A percentile compares a stretch with the other conserved stretches of the same genome.
These are phyloP conservation scores for Hypomyces perniciosus DNA, from an alignment of 2,329 filamentous ascomycete species.

Conservation along the genomic window DNA sequence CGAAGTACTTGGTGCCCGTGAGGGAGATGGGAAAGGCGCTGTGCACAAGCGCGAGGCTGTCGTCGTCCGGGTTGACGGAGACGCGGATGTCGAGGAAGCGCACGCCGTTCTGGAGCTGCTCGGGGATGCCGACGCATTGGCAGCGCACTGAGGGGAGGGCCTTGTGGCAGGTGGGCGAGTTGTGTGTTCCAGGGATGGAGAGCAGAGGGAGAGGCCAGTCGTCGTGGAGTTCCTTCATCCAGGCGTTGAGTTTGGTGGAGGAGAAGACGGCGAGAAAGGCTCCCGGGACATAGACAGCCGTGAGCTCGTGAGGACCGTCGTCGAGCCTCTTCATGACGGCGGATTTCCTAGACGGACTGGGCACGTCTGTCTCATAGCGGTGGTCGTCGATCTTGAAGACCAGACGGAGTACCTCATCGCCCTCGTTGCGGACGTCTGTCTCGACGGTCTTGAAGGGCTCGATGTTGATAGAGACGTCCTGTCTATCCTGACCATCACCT, in stretches of 20 bases:
- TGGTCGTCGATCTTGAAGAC: constrained; percentile 56
- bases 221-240: constrained; percentile 76
- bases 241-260: constrained; percentile 60
- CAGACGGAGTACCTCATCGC: constrained; percentile 64
- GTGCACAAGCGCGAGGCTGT: constrained; percentile 78
- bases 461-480: constrained; percentile 58
- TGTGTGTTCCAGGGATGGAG: constrained; percentile 92
- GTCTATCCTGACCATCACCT: constrained; percentile 53
- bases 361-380: constrained; percentile 65
- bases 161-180: constrained; percentile 77
- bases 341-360: constrained; percentile 54
- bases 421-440: constrained; percentile 50
- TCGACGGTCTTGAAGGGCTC: constrained; percentile 61
- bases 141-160: constrained; percentile 91
- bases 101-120: constrained; percentile 83
- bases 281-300: constrained; percentile 58
- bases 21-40: constrained; percentile 83
- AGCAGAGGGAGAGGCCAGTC: constrained; percentile 70
- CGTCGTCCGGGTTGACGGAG: constrained; percentile 44
- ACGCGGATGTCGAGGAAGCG: constrained; percentile 93
- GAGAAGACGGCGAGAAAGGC: constrained; percentile 61
- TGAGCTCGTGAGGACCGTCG: constrained; percentile 50
- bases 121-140: constrained; percentile 69
- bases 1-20: constrained; percentile 73
- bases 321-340: constrained; percentile 54